These are phyloP conservation scores for Trichopus zeylanicus DNA, from an alignment of 116 monocot species.

Conservation along the genomic window DNA sequence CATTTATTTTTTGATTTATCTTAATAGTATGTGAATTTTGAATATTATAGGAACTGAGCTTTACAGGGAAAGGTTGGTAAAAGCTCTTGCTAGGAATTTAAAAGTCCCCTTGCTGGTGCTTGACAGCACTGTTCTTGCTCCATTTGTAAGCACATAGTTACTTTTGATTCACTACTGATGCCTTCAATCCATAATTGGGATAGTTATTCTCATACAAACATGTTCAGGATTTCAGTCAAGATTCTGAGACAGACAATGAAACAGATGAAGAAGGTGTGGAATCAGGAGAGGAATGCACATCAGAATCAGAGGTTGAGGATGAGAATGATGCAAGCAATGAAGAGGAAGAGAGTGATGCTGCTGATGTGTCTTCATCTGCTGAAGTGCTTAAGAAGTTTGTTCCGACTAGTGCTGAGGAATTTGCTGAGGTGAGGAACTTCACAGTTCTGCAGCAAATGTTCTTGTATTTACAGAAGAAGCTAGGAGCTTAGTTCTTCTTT, in stretches of 20 bases:
- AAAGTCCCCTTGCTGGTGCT: constrained; percentile 71
- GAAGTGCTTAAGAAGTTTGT: constrained; percentile 67
- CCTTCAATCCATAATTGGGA: neutral
- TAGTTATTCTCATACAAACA: neutral
- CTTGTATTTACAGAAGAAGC: too few relatives aligned
- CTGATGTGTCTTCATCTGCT: constrained; percentile 28
- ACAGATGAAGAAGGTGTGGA: constrained; percentile 61
- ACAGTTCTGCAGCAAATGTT: neutral
- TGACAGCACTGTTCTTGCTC: constrained; percentile 66
- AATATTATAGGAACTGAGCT: constrained; percentile 71
- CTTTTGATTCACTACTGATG: neutral
- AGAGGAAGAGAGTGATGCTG: constrained; percentile 80
- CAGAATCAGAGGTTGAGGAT: constrained; percentile 66
- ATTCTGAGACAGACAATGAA: constrained; percentile 52
- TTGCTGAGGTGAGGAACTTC: constrained; percentile 44
- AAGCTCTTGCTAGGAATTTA: constrained; percentile 70
- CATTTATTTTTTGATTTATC: neutral
- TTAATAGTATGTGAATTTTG: neutral
- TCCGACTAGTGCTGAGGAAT: constrained; percentile 48
- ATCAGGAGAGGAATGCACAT: constrained; percentile 57
- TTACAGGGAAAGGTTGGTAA: constrained; percentile 70
- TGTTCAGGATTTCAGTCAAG: constrained; percentile 63
- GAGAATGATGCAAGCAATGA: constrained; percentile 56
- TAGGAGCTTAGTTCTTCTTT: too few relatives aligned
- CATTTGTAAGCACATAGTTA: constrained; percentile 62